Evolutionary conservation across 495 filamentous ascomycete genomes (phyloP).

Genomic region (Lichenothelia convexa): DNA sequence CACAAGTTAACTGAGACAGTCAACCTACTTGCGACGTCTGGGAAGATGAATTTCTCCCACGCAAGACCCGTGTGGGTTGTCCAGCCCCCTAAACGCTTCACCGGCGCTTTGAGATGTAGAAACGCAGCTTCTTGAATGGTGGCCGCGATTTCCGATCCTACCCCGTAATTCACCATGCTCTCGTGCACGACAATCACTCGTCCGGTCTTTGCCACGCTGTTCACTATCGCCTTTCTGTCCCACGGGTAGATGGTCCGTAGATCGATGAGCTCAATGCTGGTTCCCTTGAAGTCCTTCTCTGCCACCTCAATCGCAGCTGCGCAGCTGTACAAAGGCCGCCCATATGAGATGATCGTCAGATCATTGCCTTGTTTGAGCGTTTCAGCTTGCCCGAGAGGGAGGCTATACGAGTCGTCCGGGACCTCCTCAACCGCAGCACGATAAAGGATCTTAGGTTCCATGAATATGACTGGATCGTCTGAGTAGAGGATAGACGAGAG

Average conservation of each 20-base stretch:
- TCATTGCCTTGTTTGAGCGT: conserved; percentile 68
- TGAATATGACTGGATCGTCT: conserved; percentile 84
- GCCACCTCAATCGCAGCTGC: conserved; percentile 59
- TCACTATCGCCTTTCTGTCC: conserved; percentile 69
- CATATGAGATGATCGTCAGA: conserved; percentile 78
- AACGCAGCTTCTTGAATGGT: conserved; percentile 86
- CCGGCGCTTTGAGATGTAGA: conserved; percentile 74
- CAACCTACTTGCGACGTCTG: conserved; percentile 76
- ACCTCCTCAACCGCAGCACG: conserved; percentile 92
- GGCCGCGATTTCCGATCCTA: conserved; percentile 84
- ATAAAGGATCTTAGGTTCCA: conserved; percentile 95
- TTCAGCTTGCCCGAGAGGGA: conserved; percentile 81
- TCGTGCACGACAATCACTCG: conserved; percentile 87
- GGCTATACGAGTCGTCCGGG: conserved; percentile 61
- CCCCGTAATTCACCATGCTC: conserved; percentile 83
- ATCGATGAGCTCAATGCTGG: conserved; percentile 78
- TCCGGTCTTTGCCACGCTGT: conserved; percentile 80
- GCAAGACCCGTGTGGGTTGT: conserved; percentile 66
- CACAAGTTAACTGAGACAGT: not conserved
- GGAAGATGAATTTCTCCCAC: conserved; percentile 77
- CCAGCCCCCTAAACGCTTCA: conserved; percentile 81
- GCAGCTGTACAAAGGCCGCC: conserved; percentile 80
- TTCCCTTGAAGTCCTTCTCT: conserved; percentile 63
- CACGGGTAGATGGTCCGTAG: conserved; percentile 85
- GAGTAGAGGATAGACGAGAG: conserved; percentile 62